Evolutionary conservation across 768 basidiomycete genomes (phyloP), one percentile per base, ranked within the genome.

Genomic region (Tricholoma flavovirens): DNA sequence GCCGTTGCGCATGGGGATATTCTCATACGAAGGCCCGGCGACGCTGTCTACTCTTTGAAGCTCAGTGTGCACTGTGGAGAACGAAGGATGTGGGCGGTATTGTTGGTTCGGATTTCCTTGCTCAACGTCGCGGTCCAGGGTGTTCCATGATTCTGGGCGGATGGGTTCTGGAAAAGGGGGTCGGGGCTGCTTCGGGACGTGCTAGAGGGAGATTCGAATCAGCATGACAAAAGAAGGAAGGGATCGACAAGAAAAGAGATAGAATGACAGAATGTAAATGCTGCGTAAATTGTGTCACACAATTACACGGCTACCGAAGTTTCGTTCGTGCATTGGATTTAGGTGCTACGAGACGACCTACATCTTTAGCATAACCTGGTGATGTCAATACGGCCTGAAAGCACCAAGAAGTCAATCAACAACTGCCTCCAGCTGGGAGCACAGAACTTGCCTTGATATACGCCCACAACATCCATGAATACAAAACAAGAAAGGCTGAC

Each of bases 401-500:
- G 48, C 53, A 46, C 29, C n/a, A 36, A n/a, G 17, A 3, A 56
- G n/a, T 54, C 55, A 54, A 53, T 45, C 40, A 3, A 29, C 33
- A 15, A 26, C 2, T 26, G 24, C 32, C 46, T 49, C 50, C 21
- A 40, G 29, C 24, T 15, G 54, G 14, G 24, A 45, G 22, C 30
- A n/a, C 14, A 24, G 3, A 32, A 19, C 79, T 51, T 54, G 90
- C 92, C 79, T 81, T 83, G 19, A 79, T 54, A 71, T 95, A 96
- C 12, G 85, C 79, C 92, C 92, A 93, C 0, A 86, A 43, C 76
- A 83, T 78, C 80, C 92, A 81, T n/a, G 85, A 59, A 46, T 81
- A 81, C 19, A 95, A 64, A 4, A 88, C 56, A 35, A 71, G 72
- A 63, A 86, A 93, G 0, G 85, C 77, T 1, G 79, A 75, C 51